Evolutionary conservation across 164 flowering plant genomes (phyloP).

Genomic region (Stephania yunnanensis): DNA sequence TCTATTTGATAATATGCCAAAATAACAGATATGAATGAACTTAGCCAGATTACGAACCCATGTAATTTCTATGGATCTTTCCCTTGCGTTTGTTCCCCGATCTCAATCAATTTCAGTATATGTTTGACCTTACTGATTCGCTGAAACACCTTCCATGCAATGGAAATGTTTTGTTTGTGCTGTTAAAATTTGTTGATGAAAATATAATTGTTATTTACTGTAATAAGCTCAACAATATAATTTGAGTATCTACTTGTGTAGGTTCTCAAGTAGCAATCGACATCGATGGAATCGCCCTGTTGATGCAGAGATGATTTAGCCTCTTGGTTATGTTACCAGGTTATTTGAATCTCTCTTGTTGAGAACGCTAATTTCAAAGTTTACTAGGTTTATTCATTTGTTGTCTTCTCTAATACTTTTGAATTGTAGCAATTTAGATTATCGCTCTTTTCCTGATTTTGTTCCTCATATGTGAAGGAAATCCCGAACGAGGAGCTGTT

Average conservation of each 20-base stretch:
- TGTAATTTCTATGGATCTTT: neutral
- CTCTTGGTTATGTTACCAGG: slow-evolving; percentile 75
- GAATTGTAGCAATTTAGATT: neutral
- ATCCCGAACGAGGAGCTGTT: slow-evolving; percentile 39
- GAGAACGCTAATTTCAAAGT: neutral
- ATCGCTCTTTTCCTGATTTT: neutral
- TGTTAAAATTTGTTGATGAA: neutral
- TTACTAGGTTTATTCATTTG: neutral
- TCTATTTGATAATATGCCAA: too few species aligned
- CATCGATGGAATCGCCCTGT: slow-evolving; percentile 36
- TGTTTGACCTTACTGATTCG: neutral
- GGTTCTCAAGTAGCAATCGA: slow-evolving; percentile 34
- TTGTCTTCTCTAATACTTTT: neutral
- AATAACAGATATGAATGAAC: neutral
- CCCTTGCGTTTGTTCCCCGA: neutral
- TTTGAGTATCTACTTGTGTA: slow-evolving; percentile 23
- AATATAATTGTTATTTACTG: neutral
- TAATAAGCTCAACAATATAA: neutral
- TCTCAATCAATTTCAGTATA: neutral
- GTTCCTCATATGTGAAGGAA: slow-evolving; percentile 34
- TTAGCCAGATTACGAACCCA: neutral
- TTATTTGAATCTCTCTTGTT: slow-evolving; percentile 11
- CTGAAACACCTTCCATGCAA: neutral
- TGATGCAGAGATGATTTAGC: slow-evolving; percentile 56
- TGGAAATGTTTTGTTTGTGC: neutral